phyloP scores from a whole-genome alignment of 331 rosid species.

The Rosa hybrid region DNA sequence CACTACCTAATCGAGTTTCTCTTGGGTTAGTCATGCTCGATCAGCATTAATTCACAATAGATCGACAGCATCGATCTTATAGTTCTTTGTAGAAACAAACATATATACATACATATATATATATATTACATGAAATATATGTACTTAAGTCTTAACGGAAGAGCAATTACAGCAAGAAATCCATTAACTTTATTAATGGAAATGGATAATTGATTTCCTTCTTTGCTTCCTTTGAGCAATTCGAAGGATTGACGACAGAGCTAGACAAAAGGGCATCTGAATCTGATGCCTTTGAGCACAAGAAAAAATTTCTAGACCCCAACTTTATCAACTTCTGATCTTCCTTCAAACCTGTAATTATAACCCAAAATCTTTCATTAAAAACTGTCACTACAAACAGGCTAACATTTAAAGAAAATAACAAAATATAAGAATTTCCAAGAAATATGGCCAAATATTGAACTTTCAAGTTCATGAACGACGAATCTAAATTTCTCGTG shows the following conservation, averaged over 20 bases:
- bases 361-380: not conserved
- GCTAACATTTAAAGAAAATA: not conserved
- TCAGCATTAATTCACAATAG: not conserved
- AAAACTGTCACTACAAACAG: not conserved
- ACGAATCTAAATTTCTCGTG: not conserved
- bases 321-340: conserved; percentile 59
- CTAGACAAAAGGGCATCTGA: not conserved
- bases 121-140: not conserved
- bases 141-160: not conserved
- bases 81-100: not conserved
- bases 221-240: conserved; percentile 34
- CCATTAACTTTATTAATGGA: conserved; percentile 44
- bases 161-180: conserved; percentile 26
- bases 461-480: not conserved
- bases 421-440: not conserved
- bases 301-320: conserved; percentile 77
- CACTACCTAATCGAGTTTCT: not conserved
- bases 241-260: not conserved
- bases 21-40: not conserved
- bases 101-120: not conserved
- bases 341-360: conserved; percentile 54
- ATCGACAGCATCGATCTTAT: not conserved
- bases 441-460: too few relatives aligned
- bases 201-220: conserved; percentile 27
- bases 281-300: conserved; percentile 42